Evolutionary conservation across 805 yeast genomes (phyloP).

Genomic region (Candida oleophila): DNA sequence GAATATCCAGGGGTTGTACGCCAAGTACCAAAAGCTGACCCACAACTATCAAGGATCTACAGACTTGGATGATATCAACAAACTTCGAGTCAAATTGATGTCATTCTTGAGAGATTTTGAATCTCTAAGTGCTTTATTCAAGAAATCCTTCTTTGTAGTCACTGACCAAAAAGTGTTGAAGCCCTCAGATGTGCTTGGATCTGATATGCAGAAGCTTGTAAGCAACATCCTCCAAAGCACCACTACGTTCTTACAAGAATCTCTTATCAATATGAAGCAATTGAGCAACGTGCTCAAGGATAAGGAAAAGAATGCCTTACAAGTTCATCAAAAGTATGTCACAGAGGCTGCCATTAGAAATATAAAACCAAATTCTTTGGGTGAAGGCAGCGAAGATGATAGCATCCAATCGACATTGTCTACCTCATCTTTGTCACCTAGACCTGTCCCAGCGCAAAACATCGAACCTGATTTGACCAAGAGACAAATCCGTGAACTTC

Average conservation of each 20-base stretch:
- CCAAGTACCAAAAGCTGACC: constrained; percentile 17
- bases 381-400: background rate
- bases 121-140: constrained; percentile 20
- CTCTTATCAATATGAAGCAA: constrained; percentile 61
- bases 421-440: background rate
- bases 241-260: constrained; percentile 61
- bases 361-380: constrained; percentile 7
- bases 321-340: constrained; percentile 5
- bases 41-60: background rate
- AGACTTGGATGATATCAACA: constrained; percentile 12
- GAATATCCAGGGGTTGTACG: constrained; percentile 20
- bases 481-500: constrained; percentile 51
- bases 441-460: background rate
- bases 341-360: constrained; percentile 4
- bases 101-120: constrained; percentile 33
- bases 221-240: constrained; percentile 57
- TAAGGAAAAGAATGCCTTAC: constrained; percentile 21
- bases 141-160: constrained; percentile 11
- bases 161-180: background rate
- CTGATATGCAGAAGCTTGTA: constrained; percentile 35
- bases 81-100: constrained; percentile 22
- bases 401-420: background rate
- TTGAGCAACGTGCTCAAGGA: constrained; percentile 48
- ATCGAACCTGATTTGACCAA: constrained; percentile 36
- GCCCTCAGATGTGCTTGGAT: background rate